A percentile compares a stretch with the other conserved stretches of the same genome.
Evolutionary conservation across 2,329 filamentous ascomycete species (phyloP).

Genomic region (Fusarium domesticum): DNA sequence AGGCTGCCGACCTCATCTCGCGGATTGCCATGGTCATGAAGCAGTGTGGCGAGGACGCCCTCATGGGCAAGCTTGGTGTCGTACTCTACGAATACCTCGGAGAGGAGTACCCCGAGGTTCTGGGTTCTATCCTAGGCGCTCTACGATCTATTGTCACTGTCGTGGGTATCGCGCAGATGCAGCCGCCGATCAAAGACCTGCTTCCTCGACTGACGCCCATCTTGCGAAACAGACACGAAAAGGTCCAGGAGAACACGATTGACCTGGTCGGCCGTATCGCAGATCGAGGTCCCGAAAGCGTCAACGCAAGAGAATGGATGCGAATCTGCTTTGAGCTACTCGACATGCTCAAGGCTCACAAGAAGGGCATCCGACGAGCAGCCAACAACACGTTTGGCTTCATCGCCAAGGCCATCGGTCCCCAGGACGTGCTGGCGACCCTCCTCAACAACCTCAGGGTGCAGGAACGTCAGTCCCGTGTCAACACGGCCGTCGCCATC

Average conservation of each 20-base stretch:
- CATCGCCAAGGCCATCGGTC: constrained; percentile 98
- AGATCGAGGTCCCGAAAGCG: constrained; percentile 91
- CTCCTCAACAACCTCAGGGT: constrained; percentile 95
- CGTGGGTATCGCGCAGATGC: constrained; percentile 96
- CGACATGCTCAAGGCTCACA: constrained; percentile 99
- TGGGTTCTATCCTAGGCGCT: constrained; percentile 93
- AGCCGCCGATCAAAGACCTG: constrained; percentile 94
- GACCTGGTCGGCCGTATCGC: constrained; percentile 97
- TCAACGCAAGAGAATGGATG: constrained; percentile 99
- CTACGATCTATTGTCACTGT: constrained; percentile 96
- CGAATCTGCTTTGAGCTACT: constrained; percentile 98
- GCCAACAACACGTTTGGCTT: constrained; percentile 99
- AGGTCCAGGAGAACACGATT: constrained; percentile 98
- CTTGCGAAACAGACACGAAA: constrained; percentile 95
- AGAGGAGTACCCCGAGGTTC: constrained; percentile 96
- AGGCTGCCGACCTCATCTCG: constrained; percentile 93
- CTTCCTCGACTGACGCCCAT: constrained; percentile 96
- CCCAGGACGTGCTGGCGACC: constrained; percentile 93
- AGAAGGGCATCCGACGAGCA: constrained; percentile 96
- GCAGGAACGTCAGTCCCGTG: constrained; percentile 94
- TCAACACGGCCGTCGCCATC: constrained; percentile 97
- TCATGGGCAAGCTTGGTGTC: constrained; percentile 92
- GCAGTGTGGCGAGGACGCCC: constrained; percentile 91
- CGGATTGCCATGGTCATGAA: constrained; percentile 99
- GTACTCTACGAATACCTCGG: constrained; percentile 97